phyloP scores from a whole-genome alignment of 1,284 basidiomycete genomes.

The Ceratobasidium sp. region DNA sequence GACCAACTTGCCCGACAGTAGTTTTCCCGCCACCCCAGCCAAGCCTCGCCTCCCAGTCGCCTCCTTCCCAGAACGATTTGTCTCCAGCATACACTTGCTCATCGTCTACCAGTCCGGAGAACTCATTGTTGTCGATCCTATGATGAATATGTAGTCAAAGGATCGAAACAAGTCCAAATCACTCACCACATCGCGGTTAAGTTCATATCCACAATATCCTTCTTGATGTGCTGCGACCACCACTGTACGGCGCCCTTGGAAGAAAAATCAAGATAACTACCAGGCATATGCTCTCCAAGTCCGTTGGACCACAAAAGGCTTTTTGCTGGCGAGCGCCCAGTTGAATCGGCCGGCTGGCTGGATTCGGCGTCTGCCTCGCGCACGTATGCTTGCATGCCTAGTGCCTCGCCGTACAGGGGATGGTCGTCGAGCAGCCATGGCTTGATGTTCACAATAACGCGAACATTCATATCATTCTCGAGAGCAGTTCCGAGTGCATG shows the following conservation, averaged over 20 bases:
- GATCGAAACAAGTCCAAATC: neutral
- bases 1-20: conserved; percentile 26
- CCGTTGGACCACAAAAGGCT: conserved; percentile 32
- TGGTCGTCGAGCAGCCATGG: conserved; percentile 37
- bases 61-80: conserved; percentile 36
- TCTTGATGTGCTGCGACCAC: conserved; percentile 40
- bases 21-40: conserved; percentile 35
- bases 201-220: conserved; percentile 34
- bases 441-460: conserved; percentile 38
- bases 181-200: conserved; percentile 39
- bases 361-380: neutral
- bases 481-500: conserved; percentile 26
- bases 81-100: conserved; percentile 22
- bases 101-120: conserved; percentile 36
- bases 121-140: conserved; percentile 42
- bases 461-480: conserved; percentile 36
- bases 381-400: conserved; percentile 15
- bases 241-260: conserved; percentile 23
- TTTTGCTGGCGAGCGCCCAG: conserved; percentile 6
- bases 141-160: neutral
- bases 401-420: conserved; percentile 32
- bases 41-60: conserved; percentile 24
- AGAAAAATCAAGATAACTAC: conserved; percentile 38
- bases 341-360: neutral
- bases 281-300: conserved; percentile 22